Evolutionary conservation across 176 grass and related monocot species (phyloP).

Genomic region (Saccharum officinarum): DNA sequence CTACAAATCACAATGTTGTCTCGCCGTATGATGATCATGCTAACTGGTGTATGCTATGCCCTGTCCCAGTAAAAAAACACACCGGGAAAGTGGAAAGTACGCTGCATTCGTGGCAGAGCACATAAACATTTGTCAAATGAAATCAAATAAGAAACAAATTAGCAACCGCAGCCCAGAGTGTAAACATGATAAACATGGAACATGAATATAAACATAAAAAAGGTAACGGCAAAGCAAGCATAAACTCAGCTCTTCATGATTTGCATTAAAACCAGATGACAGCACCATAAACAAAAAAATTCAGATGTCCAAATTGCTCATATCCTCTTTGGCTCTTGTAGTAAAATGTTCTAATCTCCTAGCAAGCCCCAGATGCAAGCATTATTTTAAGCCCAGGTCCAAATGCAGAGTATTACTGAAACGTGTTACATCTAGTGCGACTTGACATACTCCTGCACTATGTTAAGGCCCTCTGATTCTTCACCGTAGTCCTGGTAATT

Average conservation of each 20-base stretch:
- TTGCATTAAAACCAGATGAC: slow-evolving; percentile 10
- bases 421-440: slow-evolving; percentile 45
- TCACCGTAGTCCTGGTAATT: slow-evolving; percentile 78
- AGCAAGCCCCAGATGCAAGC: slow-evolving; percentile 28
- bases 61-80: not conserved
- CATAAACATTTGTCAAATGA: not conserved
- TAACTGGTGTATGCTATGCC: not conserved
- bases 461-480: slow-evolving; percentile 87
- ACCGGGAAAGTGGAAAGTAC: rapidly evolving
- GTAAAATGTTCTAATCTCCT: not conserved
- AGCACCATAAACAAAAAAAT: slow-evolving; percentile 32
- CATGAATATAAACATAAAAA: not conserved
- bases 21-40: not conserved
- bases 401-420: not conserved
- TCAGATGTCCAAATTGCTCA: slow-evolving; percentile 13
- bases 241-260: slow-evolving; percentile 13
- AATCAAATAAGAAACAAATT: not conserved
- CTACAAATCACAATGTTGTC: not conserved
- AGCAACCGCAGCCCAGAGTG: not conserved
- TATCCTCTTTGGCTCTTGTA: slow-evolving; percentile 8
- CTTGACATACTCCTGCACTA: slow-evolving; percentile 87
- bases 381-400: slow-evolving; percentile 10
- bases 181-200: not conserved
- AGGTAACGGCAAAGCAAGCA: not conserved
- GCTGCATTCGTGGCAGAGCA: not conserved